Evolutionary conservation across 2,329 filamentous ascomycete genomes (phyloP).

Genomic region (Colletotrichum lupini): DNA sequence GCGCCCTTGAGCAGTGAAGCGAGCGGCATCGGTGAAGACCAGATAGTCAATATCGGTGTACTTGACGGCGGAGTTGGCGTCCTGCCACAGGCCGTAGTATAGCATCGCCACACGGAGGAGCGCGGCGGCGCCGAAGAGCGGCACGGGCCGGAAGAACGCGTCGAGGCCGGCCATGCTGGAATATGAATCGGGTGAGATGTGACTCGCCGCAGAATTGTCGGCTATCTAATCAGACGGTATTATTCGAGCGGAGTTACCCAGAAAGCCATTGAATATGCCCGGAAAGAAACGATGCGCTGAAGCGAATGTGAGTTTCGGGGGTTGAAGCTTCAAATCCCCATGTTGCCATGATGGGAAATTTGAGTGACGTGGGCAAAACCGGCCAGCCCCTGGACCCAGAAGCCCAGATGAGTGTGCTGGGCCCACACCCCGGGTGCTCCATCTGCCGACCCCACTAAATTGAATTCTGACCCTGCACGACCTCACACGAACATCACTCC

Average conservation of each 20-base stretch:
- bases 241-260: background rate
- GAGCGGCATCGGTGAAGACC: constrained; percentile 95
- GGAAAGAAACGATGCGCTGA: background rate
- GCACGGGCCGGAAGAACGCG: constrained; percentile 46
- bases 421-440: constrained; percentile 9
- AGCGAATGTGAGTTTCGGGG: background rate
- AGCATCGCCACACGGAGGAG: constrained; percentile 79
- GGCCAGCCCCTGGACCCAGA: constrained; percentile 17
- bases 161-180: constrained; percentile 45
- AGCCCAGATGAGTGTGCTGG: background rate
- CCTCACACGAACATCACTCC: constrained; percentile 16
- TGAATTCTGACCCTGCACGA: constrained; percentile 26
- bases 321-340: background rate
- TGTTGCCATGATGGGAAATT: constrained; percentile 29
- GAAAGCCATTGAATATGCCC: background rate
- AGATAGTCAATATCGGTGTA: constrained; percentile 99
- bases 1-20: constrained; percentile 73
- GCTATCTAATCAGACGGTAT: background rate
- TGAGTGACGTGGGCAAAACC: constrained; percentile 33
- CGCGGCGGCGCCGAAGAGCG: constrained; percentile 68
- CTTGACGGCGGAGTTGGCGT: constrained; percentile 90
- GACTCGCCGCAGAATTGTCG: background rate
- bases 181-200: background rate
- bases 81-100: constrained; percentile 91
- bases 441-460: constrained; percentile 19